Conservation (phyloP, 768 basidiomycete species). For the Auricularia heimuer region DNA sequence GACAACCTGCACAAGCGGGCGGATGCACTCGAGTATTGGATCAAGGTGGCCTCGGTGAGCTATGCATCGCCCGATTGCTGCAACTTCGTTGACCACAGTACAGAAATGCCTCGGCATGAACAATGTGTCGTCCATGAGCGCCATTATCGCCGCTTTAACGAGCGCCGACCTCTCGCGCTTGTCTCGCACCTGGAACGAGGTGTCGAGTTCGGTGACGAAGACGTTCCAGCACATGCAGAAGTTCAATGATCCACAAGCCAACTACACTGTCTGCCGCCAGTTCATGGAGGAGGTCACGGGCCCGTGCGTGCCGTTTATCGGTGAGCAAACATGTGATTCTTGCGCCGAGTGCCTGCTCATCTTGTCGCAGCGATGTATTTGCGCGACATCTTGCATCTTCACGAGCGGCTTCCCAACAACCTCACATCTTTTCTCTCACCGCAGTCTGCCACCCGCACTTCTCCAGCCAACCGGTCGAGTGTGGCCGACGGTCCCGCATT, state of each 20-base stretch:
- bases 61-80: not conserved
- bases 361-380: conserved; percentile 34
- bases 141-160: conserved; percentile 53
- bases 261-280: conserved; percentile 47
- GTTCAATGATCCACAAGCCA: conserved; percentile 48
- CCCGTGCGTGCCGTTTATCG: conserved; percentile 58
- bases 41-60: conserved; percentile 66
- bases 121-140: conserved; percentile 61
- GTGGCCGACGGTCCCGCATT: conserved; percentile 2
- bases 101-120: conserved; percentile 57
- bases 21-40: conserved; percentile 60
- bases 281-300: conserved; percentile 27
- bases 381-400: conserved; percentile 46
- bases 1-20: conserved; percentile 44
- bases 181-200: conserved; percentile 1
- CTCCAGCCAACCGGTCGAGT: not conserved
- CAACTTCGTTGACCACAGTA: conserved; percentile 7
- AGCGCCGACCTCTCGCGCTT: conserved; percentile 19
- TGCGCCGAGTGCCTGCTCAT: not conserved
- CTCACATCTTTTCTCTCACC: conserved; percentile 6
- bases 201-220: not conserved
- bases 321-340: conserved; percentile 8
- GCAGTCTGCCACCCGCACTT: not conserved
- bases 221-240: conserved; percentile 25
- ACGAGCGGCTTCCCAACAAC: conserved; percentile 39